These are phyloP conservation scores for Persicaria tinctoria DNA, from an alignment of 148 eudicot species.

Conservation along the genomic window DNA sequence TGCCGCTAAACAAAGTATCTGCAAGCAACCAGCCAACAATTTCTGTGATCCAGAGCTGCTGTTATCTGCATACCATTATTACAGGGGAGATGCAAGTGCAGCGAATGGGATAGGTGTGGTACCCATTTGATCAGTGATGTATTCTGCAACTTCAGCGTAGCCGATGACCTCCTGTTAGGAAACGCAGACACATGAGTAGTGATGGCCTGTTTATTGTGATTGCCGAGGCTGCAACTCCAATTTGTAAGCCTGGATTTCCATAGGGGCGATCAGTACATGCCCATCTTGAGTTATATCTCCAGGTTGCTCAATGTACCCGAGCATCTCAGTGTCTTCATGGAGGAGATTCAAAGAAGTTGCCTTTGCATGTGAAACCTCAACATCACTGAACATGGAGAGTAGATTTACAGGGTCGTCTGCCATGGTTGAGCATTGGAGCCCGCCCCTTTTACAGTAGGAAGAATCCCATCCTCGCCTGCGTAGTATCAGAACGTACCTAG, in stretches of 20 bases:
- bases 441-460: constrained; percentile 64
- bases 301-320: constrained; percentile 64
- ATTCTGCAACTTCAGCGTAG: not conserved
- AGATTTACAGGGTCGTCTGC: constrained; percentile 63
- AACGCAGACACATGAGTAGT: too few species aligned
- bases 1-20: too few species aligned
- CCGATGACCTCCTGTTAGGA: not conserved
- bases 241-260: constrained; percentile 93
- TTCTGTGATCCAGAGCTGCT: too few species aligned
- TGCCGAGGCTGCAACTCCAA: constrained; percentile 52
- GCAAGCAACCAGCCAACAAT: too few species aligned
- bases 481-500: constrained; percentile 51
- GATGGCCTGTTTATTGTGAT: constrained; percentile 18
- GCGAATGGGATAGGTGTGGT: not conserved
- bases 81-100: not conserved
- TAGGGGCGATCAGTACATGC: constrained; percentile 72
- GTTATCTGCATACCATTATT: too few species aligned
- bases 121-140: not conserved
- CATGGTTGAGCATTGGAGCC: constrained; percentile 52
- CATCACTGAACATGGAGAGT: constrained; percentile 55
- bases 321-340: constrained; percentile 81
- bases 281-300: constrained; percentile 75
- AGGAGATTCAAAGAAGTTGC: constrained; percentile 78
- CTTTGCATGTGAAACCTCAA: constrained; percentile 54
- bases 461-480: constrained; percentile 81